Conservation (phyloP, 495 filamentous ascomycete genomes). For the Aspergillus campestris region DNA sequence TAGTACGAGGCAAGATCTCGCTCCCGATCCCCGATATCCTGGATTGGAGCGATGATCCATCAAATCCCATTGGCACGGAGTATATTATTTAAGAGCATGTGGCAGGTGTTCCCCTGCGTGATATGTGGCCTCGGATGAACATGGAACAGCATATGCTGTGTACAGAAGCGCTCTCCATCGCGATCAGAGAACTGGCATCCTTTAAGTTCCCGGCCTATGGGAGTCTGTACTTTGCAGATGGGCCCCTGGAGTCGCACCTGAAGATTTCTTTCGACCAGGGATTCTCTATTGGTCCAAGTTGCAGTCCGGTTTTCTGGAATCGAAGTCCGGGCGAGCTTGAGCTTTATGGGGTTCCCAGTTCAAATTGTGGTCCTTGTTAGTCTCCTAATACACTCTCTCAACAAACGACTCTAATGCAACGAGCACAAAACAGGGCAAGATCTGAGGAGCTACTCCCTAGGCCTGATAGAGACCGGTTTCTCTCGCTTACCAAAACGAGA, state of each 20-base stretch:
- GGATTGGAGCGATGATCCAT: conserved; percentile 33
- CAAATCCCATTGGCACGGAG: conserved; percentile 31
- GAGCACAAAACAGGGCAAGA: conserved; percentile 15
- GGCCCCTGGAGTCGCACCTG: conserved; percentile 12
- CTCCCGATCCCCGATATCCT: conserved; percentile 34
- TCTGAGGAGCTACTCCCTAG: conserved; percentile 20
- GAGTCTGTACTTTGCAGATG: conserved; percentile 27
- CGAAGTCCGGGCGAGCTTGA: conserved; percentile 22
- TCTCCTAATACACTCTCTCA: conserved; percentile 4
- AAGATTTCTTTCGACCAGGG: conserved; percentile 23
- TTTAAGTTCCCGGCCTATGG: conserved; percentile 37
- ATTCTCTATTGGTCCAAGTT: conserved; percentile 36
- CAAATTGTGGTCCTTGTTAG: conserved; percentile 33
- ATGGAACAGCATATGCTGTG: conserved; percentile 27
- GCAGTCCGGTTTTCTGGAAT: conserved; percentile 32
- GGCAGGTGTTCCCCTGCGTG: conserved; percentile 26
- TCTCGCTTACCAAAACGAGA: conserved; percentile 20
- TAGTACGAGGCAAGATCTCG: conserved; percentile 26
- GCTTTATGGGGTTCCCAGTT: conserved; percentile 20
- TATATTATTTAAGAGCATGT: conserved; percentile 41
- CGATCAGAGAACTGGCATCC: conserved; percentile 25
- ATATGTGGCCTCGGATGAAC: conserved; percentile 32
- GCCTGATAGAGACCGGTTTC: conserved; percentile 25
- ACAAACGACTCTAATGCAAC: conserved; percentile 3
- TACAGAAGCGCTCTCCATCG: conserved; percentile 23